Base-by-base conservation (phyloP, 2,329 filamentous ascomycete species). In the Elsinoe perseae region DNA sequence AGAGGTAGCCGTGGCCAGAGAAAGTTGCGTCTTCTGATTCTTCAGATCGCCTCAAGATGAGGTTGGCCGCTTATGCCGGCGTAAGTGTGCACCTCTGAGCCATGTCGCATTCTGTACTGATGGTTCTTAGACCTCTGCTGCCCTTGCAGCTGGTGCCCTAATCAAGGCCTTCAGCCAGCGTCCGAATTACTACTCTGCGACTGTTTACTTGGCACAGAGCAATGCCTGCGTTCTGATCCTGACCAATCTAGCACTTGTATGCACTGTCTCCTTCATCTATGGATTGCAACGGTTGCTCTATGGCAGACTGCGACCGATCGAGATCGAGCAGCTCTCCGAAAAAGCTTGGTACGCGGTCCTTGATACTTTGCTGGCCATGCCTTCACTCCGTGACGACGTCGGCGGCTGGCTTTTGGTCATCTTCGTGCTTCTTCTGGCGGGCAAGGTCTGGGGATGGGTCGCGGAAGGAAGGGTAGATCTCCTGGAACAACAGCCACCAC, bases 401-500 rank as follows among this genome's bases (percentile, higher is more conserved):
- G 92, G 93, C 43, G 87, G 87, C 40, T 95, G 90, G 84, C 95
- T 97, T 67, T 77, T 98, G 58, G 84, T 93, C 65, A 97, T 98
- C 91, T 97, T 98, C 70, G 88, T 95, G 14, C 84, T 86, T 23
- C 79, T 98, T 36, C 81, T 98, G 46, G 92, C 90, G 2, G 91
- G 91, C 56, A 97, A 97, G 73, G 87, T 98, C 48, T 98, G 95
- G 91, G 89, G 90, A 56, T 98, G 95, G 93, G 95, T 98, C 63
- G 90, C 89, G 54, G 92, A 96, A 69, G 92, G 92, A 21, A 82
- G 95, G 54, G 89, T 98, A 56, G 95, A 98, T 69, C 82, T 93
- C 43, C 78, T 97, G 54, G 93, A 98, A 73, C 93, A 98, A 71
- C 91, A 97, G 71, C 91, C 92, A 2, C 92, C 92, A 0, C 80